Evolutionary conservation across 2,329 filamentous ascomycete species (phyloP), one percentile per base, ranked within the genome.

Genomic region (Alternaria consortialis): DNA sequence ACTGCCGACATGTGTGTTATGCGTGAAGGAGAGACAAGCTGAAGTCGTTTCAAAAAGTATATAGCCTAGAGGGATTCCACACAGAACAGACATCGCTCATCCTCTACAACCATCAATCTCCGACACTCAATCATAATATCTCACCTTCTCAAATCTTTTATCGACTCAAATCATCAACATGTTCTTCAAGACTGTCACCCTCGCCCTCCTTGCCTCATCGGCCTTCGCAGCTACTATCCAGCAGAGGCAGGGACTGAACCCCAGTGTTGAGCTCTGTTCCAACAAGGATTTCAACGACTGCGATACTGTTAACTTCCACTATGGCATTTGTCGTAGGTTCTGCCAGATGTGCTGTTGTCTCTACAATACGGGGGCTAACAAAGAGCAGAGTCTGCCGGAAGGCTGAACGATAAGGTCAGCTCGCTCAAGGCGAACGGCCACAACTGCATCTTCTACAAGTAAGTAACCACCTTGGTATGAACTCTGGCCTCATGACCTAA

Each of bases 401-500:
- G 40, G 13, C 40, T 43, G 40, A 43, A 43, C 40, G 40, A 43
- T 20, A 43, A 43, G 40, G 40, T 43, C 40, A 43, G 40, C 40
- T 43, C 40, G 40, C 40, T 43, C 40, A 43, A 43, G 12, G 40
- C 40, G 7, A 43, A 43, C 40, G 40, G 40, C 40, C 20, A 43
- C 2, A 43, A 43, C 40, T 43, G 40, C 20, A 25, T 43, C 40
- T 43, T 43, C 7, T 43, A 43, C 40, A 43, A 43, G 40, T 43
- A 25, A 43, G 40, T 25, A 15, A n/a, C 8, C 5, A 7, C 15
- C 4, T 29, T 7, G 17, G 4, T 37, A 6, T 17, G 15, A 15
- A 15, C 13, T 15, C 13, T 7, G 39, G 9, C 23, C 23, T 9
- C 39, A 43, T 3, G 13, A 5, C 12, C 40, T 43, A 12, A 43